Percentiles rank a stretch among this genome's conserved stretches.
Evolutionary conservation across 768 basidiomycete species (phyloP).

Genomic region (Lyophyllum shimeji): DNA sequence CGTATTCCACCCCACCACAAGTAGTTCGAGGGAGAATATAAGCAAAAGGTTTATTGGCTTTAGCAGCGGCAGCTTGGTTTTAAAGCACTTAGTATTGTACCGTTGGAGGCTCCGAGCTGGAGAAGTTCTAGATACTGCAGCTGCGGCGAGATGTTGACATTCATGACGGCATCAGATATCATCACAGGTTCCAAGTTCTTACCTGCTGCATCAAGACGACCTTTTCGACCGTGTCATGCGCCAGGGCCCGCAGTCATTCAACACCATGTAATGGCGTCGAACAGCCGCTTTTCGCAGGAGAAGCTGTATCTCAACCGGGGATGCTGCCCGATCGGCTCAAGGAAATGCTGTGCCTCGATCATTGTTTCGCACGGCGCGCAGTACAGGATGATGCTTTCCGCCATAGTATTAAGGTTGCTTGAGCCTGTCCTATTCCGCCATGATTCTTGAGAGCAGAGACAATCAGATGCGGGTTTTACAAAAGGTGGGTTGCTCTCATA

Average conservation of each 20-base stretch:
- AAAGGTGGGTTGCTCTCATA: background rate
- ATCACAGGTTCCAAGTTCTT: no score
- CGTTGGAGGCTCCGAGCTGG: no score
- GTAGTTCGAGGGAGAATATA: no score
- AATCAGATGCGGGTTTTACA: background rate
- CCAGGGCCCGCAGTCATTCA: background rate
- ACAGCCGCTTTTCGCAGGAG: background rate
- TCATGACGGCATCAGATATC: no score
- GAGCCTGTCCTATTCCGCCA: background rate
- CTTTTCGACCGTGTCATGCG: background rate
- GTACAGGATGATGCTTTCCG: background rate
- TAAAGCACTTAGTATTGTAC: no score
- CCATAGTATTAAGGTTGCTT: background rate
- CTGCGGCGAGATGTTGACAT: no score
- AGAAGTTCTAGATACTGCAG: no score
- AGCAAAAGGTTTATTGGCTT: no score
- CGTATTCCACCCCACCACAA: no score
- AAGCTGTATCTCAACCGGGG: background rate
- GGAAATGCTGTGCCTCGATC: background rate
- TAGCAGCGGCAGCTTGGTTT: no score
- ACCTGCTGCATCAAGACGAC: background rate
- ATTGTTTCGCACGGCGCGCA: conserved; percentile 13
- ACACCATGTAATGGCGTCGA: background rate
- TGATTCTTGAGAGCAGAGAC: conserved; percentile 9
- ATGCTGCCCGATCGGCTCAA: background rate